These are phyloP conservation scores for Trichoderma virens DNA, from an alignment of 495 filamentous ascomycete species.

Conservation along the genomic window DNA sequence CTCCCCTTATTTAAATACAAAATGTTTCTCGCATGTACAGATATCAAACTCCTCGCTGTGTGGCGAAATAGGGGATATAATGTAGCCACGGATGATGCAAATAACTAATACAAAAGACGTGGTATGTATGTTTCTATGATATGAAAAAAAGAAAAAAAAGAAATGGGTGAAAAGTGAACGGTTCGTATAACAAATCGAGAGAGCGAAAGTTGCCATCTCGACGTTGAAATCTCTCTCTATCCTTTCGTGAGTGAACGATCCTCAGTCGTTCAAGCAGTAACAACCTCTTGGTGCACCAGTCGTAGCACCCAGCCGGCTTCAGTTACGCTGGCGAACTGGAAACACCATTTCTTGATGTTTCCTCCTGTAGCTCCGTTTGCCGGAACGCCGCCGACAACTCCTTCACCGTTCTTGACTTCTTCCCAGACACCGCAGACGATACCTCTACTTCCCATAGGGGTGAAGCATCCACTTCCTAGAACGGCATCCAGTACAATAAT, in stretches of 20 bases:
- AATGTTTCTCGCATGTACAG: not conserved
- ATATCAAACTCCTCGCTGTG: not conserved
- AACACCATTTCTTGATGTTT: conserved; percentile 70
- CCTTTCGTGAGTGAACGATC: not conserved
- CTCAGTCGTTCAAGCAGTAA: not conserved
- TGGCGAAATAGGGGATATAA: not conserved
- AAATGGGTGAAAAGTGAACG: not conserved
- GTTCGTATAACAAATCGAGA: not conserved
- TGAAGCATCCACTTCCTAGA: conserved; percentile 75
- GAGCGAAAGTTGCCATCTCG: not conserved
- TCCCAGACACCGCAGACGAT: conserved; percentile 85
- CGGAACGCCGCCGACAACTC: conserved; percentile 56
- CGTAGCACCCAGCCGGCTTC: conserved; percentile 40
- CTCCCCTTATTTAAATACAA: not conserved
- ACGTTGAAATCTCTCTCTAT: not conserved
- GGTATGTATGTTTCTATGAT: not conserved
- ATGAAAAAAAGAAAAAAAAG: not conserved
- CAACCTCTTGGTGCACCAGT: conserved; percentile 38
- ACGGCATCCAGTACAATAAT: conserved; percentile 73
- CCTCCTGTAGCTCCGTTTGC: conserved; percentile 66
- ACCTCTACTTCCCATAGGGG: conserved; percentile 70
- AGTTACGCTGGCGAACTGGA: conserved; percentile 50
- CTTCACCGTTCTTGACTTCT: conserved; percentile 62
- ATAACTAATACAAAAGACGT: not conserved
- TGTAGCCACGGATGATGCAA: not conserved